Base-by-base conservation (phyloP, 2,329 filamentous ascomycete genomes). In the Rhinocladiella similis region DNA sequence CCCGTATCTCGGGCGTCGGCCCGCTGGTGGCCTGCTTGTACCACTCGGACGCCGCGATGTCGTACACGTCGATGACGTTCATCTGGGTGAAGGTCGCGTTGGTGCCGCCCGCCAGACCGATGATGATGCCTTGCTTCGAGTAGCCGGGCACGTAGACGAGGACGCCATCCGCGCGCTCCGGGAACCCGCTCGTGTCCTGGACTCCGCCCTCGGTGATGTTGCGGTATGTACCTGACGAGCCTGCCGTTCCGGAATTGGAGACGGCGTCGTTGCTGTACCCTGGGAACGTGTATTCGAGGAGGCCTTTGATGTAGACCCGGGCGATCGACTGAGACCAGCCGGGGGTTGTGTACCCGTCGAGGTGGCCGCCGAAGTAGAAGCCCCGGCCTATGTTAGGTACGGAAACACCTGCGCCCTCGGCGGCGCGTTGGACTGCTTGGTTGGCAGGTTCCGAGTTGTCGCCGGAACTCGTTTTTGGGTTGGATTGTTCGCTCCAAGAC, bases 301-400 rank as follows among this genome's bases (percentile, higher is more conserved):
- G 73, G 45, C 85, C 89, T 72, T 86, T 90, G 42, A 92, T 73
- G 67, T 91, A 92, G 1, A 90, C 76, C 4, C 88, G 78, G 0
- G 76, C 72, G 19, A 83, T 77, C 51, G 83, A 79, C 49, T 82
- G 80, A n/a, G 84, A 85, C 89, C 89, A 91, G 12, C 84, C 87
- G 61, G 77, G 69, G 1, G 82, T 84, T 0, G 81, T 85, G 57
- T 82, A 80, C 22, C 75, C 77, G 68, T 92, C 88, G 5, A 89
- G 74, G 70, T 91, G 89, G 0, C 89, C 89, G 22, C 88, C 89
- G 71, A 92, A 92, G 69, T 90, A 92, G 78, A 85, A 92, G 29
- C 86, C 89, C 46, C 87, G 73, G 0, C 88, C 88, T 0, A 91
- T 73, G 52, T 85, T 83, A 0, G 87, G 83, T 0, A 91, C 83